Percentiles rank a stretch among this genome's conserved stretches.
phyloP scores from a whole-genome alignment of 2,329 filamentous ascomycete genomes.

The Bipolaris victoriae region DNA sequence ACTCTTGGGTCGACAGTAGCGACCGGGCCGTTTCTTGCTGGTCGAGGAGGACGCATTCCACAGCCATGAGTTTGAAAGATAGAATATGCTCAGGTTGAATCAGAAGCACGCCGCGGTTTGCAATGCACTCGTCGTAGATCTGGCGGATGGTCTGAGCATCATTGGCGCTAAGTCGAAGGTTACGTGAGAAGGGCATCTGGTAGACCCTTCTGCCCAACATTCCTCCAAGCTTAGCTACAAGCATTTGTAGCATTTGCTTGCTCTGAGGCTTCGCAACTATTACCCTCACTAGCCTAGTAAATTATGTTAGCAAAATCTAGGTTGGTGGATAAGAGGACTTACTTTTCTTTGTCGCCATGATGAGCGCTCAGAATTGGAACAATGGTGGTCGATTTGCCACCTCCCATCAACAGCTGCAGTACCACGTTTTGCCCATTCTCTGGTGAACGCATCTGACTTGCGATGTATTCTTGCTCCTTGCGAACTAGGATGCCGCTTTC shows the following conservation, averaged over 20 bases:
- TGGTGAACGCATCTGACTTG: constrained; percentile 59
- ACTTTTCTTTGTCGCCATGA: constrained; percentile 56
- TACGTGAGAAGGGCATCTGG: constrained; percentile 65
- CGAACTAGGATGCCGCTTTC: constrained; percentile 69
- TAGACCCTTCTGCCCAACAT: constrained; percentile 62
- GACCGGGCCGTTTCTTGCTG: constrained; percentile 36
- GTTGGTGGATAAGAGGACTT: constrained; percentile 4
- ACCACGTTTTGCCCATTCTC: constrained; percentile 31
- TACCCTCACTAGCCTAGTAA: constrained; percentile 59
- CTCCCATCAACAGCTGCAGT: constrained; percentile 46
- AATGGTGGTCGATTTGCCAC: constrained; percentile 43
- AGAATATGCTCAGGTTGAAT: constrained; percentile 69
- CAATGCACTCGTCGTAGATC: constrained; percentile 57
- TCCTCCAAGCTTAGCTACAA: constrained; percentile 62
- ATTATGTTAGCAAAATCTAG: background rate
- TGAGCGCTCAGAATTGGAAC: constrained; percentile 41
- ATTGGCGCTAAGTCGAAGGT: constrained; percentile 43
- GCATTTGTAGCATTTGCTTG: constrained; percentile 65
- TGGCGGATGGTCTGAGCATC: constrained; percentile 48
- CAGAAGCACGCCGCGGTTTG: constrained; percentile 61
- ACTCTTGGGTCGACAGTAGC: constrained; percentile 53
- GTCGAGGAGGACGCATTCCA: constrained; percentile 55
- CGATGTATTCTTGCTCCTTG: constrained; percentile 64
- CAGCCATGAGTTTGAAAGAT: constrained; percentile 67
- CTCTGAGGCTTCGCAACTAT: constrained; percentile 67